Percentiles rank a stretch among this genome's conserved stretches.
These are phyloP conservation scores for Raddia guianensis DNA, from an alignment of 176 grass and related monocot genomes.

Conservation along the genomic window DNA sequence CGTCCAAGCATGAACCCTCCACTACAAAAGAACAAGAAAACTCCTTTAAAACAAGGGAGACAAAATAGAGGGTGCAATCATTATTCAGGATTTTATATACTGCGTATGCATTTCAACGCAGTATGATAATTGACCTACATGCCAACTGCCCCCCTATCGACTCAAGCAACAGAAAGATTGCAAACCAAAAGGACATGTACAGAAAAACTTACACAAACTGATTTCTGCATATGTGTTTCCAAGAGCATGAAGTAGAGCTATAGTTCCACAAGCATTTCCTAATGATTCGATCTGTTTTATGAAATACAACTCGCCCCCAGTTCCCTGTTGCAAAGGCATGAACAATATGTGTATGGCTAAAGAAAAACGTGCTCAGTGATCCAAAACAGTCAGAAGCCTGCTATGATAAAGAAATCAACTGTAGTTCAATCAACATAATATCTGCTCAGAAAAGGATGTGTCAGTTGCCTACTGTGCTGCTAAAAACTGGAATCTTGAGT, in stretches of 20 bases:
- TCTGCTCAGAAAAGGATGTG: too few species aligned
- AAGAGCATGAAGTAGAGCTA: constrained; percentile 78
- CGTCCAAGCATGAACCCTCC: constrained; percentile 71
- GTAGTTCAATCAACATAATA: background rate
- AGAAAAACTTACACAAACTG: constrained; percentile 48
- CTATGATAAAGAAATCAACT: constrained; percentile 1
- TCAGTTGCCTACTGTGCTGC: too few species aligned
- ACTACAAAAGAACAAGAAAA: constrained; percentile 43
- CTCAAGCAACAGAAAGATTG: background rate
- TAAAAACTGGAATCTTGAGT: too few species aligned
- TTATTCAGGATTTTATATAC: background rate
- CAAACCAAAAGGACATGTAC: background rate
- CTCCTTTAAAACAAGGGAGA: background rate
- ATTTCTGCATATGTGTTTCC: constrained; percentile 68
- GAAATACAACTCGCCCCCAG: constrained; percentile 58
- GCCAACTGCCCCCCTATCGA: background rate
- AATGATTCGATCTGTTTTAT: constrained; percentile 68
- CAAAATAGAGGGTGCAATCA: background rate
- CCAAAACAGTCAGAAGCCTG: background rate
- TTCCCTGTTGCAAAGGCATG: constrained; percentile 40
- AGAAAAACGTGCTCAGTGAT: background rate
- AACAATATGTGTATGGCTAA: background rate
- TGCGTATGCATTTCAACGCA: background rate
- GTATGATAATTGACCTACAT: background rate
- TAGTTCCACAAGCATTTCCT: constrained; percentile 95